phyloP scores from a whole-genome alignment of 768 basidiomycete genomes.

The Pisolithus orientalis region DNA sequence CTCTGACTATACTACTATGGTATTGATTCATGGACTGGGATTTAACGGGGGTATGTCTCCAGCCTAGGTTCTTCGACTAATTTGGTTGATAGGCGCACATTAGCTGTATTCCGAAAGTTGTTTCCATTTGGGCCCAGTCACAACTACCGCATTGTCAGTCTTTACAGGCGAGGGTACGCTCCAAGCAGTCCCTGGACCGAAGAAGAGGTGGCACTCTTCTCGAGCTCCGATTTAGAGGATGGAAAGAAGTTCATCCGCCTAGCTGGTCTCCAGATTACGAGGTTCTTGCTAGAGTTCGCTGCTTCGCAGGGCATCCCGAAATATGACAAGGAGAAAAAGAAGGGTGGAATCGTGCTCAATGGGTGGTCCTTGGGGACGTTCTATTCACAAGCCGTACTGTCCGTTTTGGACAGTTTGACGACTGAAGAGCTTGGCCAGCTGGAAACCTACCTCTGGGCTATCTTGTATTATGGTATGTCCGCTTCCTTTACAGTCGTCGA shows the following conservation, averaged over 20 bases:
- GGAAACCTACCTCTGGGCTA: constrained; percentile 1
- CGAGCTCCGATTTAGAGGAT: not conserved
- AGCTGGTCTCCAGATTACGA: constrained; percentile 3
- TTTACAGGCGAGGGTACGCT: constrained; percentile 8
- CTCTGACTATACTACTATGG: constrained; percentile 4
- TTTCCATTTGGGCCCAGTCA: constrained; percentile 1
- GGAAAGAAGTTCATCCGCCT: constrained; percentile 1
- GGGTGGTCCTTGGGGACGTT: constrained; percentile 7
- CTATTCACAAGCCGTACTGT: constrained; percentile 1
- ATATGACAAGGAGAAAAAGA: not conserved
- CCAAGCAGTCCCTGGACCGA: constrained; percentile 1
- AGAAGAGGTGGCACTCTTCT: not conserved
- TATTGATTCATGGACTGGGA: constrained; percentile 7
- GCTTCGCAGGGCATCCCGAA: constrained; percentile 1
- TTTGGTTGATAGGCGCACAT: not conserved
- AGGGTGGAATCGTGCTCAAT: constrained; percentile 3
- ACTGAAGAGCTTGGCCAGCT: not conserved
- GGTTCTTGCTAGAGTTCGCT: constrained; percentile 4
- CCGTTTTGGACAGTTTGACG: constrained; percentile 3
- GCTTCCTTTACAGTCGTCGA: not conserved
- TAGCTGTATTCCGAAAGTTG: constrained; percentile 4
- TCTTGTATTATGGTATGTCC: constrained; percentile 4
- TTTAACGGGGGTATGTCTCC: constrained; percentile 4
- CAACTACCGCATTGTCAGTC: constrained; percentile 1
- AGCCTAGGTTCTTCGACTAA: too few species aligned